Conservation (phyloP, 129 eudicot species). For the Helichrysum umbraculigerum region DNA sequence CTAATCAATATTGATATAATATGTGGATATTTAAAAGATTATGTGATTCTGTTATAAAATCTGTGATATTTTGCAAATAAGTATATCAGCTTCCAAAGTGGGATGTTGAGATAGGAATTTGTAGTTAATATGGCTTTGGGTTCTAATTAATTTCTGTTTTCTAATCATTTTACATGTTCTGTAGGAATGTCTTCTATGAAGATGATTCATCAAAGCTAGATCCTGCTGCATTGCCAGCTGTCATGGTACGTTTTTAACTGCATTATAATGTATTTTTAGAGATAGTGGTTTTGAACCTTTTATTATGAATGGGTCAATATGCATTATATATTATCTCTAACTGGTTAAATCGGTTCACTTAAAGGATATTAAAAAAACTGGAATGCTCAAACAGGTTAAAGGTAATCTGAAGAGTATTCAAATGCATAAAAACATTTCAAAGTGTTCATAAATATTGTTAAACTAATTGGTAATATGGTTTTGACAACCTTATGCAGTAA, state of each 20-base stretch:
- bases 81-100: neutral
- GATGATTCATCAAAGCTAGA: constrained; percentile 56
- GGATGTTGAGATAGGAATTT: neutral
- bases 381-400: neutral
- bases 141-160: neutral
- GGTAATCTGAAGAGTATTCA: neutral
- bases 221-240: constrained; percentile 60
- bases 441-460: too few species aligned
- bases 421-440: too few species aligned
- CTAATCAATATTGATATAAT: neutral
- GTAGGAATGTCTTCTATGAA: constrained; percentile 73
- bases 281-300: neutral
- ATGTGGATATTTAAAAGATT: neutral
- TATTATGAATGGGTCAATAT: neutral
- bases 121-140: neutral
- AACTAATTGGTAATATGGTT: neutral
- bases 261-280: neutral
- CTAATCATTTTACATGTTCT: constrained; percentile 18
- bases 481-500: neutral
- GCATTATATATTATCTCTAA: neutral
- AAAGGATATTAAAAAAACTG: neutral
- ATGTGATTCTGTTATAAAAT: neutral
- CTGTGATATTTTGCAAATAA: neutral
- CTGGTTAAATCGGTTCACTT: neutral
- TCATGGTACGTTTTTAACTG: constrained; percentile 49